Conservation (phyloP, 2,329 filamentous ascomycete genomes). For the Venturia carpophila region DNA sequence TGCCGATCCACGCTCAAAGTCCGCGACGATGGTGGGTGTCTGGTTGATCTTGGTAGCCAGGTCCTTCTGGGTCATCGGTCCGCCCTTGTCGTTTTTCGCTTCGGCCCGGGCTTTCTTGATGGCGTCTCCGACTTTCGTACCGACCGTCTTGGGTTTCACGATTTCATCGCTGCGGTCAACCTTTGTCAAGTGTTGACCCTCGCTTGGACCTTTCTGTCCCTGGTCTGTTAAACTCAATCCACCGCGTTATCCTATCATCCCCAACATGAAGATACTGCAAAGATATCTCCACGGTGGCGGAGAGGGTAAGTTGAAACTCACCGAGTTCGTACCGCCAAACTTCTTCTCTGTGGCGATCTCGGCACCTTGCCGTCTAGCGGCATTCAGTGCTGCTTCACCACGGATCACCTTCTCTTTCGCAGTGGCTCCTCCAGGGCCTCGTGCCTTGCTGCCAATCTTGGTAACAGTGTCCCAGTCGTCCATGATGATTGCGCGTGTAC, state of each 20-base stretch:
- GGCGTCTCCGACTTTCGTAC: slow-evolving; percentile 69
- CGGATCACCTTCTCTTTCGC: slow-evolving; percentile 82
- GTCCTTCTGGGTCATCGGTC: slow-evolving; percentile 79
- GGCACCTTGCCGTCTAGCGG: slow-evolving; percentile 71
- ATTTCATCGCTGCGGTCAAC: slow-evolving; percentile 97
- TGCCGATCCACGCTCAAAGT: slow-evolving; percentile 76
- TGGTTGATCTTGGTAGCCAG: slow-evolving; percentile 84
- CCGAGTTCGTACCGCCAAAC: slow-evolving; percentile 65
- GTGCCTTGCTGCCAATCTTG: slow-evolving; percentile 86
- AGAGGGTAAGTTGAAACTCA: slow-evolving; percentile 30
- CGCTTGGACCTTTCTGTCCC: slow-evolving; percentile 44
- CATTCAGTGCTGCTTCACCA: slow-evolving; percentile 78
- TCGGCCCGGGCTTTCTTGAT: slow-evolving; percentile 73
- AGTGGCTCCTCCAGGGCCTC: slow-evolving; percentile 50
- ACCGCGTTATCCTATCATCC: slow-evolving; percentile 19
- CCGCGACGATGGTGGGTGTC: slow-evolving; percentile 67
- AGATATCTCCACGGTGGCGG: slow-evolving; percentile 8
- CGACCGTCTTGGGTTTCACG: slow-evolving; percentile 86
- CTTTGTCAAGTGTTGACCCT: slow-evolving; percentile 95
- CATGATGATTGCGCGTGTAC: slow-evolving; percentile 38
- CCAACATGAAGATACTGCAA: slow-evolving; percentile 21
- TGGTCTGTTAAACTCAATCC: slow-evolving; percentile 24
- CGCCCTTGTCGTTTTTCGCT: slow-evolving; percentile 67
- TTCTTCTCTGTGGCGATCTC: slow-evolving; percentile 91
- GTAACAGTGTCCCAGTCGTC: slow-evolving; percentile 82